These are phyloP conservation scores for Aspergillus sp. DNA, from an alignment of 2,329 filamentous ascomycete species.

Conservation along the genomic window DNA sequence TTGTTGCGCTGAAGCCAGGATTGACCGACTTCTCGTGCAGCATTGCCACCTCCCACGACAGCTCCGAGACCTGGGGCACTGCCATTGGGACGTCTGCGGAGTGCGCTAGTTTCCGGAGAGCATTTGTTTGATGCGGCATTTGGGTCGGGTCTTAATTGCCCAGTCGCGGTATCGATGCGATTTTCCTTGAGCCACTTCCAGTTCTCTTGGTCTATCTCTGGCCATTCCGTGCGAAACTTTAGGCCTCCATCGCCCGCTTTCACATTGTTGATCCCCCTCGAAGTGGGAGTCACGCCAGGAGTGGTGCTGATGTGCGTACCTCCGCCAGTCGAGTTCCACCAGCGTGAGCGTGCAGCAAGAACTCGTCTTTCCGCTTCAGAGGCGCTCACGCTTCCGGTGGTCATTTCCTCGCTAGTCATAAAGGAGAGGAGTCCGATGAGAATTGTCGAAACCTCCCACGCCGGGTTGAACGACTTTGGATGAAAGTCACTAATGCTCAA, in stretches of 20 bases:
- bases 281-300: conserved; percentile 55
- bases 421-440: conserved; percentile 92
- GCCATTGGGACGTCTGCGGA: conserved; percentile 65
- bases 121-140: conserved; percentile 58
- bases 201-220: conserved; percentile 86
- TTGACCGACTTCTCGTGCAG: conserved; percentile 75
- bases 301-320: conserved; percentile 65
- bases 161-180: conserved; percentile 77
- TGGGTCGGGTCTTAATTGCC: conserved; percentile 64
- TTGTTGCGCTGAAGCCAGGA: conserved; percentile 84
- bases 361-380: conserved; percentile 76
- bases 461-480: conserved; percentile 96
- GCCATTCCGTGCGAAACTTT: conserved; percentile 89
- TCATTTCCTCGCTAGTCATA: conserved; percentile 99
- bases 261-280: conserved; percentile 75
- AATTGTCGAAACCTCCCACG: conserved; percentile 97
- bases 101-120: conserved; percentile 66
- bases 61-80: conserved; percentile 60
- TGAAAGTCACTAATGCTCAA: conserved; percentile 98
- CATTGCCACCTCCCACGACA: conserved; percentile 79
- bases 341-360: conserved; percentile 76
- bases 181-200: conserved; percentile 88
- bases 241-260: conserved; percentile 90
- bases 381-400: conserved; percentile 83
- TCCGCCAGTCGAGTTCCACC: conserved; percentile 97